Conservation (phyloP, 495 filamentous ascomycete species). For the Viridothelium virens region DNA sequence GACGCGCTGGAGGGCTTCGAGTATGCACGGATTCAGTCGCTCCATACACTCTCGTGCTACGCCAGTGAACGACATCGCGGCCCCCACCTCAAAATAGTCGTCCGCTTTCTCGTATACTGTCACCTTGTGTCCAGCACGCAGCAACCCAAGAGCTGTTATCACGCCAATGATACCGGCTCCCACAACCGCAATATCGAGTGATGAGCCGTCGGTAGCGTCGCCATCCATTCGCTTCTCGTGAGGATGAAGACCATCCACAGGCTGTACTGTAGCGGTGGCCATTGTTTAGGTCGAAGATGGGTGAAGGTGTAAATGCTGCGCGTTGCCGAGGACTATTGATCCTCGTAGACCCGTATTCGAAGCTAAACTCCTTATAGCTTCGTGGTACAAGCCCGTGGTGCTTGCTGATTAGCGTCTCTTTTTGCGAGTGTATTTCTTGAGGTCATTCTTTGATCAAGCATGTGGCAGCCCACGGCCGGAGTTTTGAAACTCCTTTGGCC, state of each 20-base stretch:
- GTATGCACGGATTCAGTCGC: slow-evolving; percentile 20
- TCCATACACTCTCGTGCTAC: slow-evolving; percentile 21
- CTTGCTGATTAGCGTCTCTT: not conserved
- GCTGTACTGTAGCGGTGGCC: not conserved
- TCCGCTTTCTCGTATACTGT: slow-evolving; percentile 25
- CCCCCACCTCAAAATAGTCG: slow-evolving; percentile 23
- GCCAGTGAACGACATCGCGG: slow-evolving; percentile 25
- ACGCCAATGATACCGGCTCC: slow-evolving; percentile 26
- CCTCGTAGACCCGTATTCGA: not conserved
- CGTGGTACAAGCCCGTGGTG: not conserved
- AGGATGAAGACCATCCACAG: not conserved
- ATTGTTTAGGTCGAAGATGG: not conserved
- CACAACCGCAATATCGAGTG: slow-evolving; percentile 19
- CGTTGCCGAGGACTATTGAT: not conserved
- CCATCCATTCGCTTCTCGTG: not conserved
- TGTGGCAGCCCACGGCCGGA: not conserved
- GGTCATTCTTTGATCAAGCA: not conserved
- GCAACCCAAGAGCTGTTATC: slow-evolving; percentile 22
- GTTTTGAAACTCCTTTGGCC: not conserved
- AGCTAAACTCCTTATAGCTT: not conserved
- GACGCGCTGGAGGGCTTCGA: slow-evolving; percentile 17
- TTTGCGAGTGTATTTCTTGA: not conserved
- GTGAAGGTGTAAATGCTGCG: not conserved
- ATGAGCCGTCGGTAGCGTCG: not conserved
- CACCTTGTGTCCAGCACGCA: slow-evolving; percentile 21